Percentiles rank a stretch among this genome's conserved stretches.
phyloP scores from a whole-genome alignment of 805 yeast genomes.

The Saccharomycopsis sp. region DNA sequence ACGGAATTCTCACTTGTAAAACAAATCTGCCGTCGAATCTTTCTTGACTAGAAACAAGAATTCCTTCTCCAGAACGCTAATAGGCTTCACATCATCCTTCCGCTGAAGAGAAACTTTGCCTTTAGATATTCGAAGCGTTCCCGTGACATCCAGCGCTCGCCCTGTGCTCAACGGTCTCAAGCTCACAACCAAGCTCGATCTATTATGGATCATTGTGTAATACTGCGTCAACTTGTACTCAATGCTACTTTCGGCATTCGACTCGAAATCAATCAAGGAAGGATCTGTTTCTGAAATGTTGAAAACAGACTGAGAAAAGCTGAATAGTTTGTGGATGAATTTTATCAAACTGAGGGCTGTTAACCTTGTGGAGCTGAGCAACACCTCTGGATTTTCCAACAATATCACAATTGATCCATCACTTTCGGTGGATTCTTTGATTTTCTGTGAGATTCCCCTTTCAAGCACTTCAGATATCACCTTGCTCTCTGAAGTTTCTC shows the following conservation, averaged over 20 bases:
- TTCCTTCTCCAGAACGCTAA: slow-evolving; percentile 11
- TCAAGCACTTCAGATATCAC: not conserved
- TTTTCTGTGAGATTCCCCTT: not conserved
- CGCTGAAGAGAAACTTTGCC: slow-evolving; percentile 1
- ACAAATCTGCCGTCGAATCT: slow-evolving; percentile 13
- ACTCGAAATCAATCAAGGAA: slow-evolving; percentile 10
- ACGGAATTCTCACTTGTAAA: slow-evolving; percentile 17
- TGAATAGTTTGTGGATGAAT: slow-evolving; percentile 3
- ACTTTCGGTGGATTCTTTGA: not conserved
- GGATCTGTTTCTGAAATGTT: slow-evolving; percentile 5
- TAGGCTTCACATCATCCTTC: not conserved
- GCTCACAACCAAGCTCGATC: slow-evolving; percentile 7
- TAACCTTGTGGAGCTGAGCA: slow-evolving; percentile 10
- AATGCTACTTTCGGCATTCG: not conserved
- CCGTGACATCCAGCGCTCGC: slow-evolving; percentile 19
- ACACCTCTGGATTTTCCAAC: slow-evolving; percentile 15
- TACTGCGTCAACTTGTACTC: slow-evolving; percentile 12
- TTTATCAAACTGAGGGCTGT: slow-evolving; percentile 8
- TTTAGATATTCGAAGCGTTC: slow-evolving; percentile 11
- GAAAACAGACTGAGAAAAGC: slow-evolving; percentile 3
- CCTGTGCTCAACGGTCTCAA: slow-evolving; percentile 20
- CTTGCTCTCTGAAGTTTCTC: slow-evolving; percentile 1
- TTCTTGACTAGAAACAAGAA: slow-evolving; percentile 19
- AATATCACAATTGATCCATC: too few relatives aligned
- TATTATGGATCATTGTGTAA: slow-evolving; percentile 8